Percentiles rank a stretch among this genome's conserved stretches.
Evolutionary conservation across 2,329 filamentous ascomycete species (phyloP).

Genomic region (Fusarium sp.): DNA sequence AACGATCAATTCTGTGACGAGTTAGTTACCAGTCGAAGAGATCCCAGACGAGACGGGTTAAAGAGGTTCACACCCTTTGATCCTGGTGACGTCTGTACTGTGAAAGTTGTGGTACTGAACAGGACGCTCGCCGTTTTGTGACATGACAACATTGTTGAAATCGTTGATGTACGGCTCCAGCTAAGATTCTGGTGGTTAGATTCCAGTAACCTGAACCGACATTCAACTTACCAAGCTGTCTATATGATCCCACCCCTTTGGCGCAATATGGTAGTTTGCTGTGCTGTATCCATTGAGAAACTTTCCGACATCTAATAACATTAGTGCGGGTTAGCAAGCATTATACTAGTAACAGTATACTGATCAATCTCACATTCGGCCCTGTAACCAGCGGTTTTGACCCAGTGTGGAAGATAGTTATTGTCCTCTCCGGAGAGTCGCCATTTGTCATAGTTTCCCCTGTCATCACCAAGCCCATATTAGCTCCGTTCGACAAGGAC

Average conservation of each 20-base stretch:
- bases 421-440: slow-evolving; percentile 14
- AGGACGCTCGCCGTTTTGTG: slow-evolving; percentile 16
- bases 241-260: slow-evolving; percentile 30
- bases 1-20: neutral
- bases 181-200: neutral
- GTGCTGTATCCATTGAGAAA: slow-evolving; percentile 32
- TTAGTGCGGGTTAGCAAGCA: neutral
- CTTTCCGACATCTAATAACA: slow-evolving; percentile 26
- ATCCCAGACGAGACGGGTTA: neutral
- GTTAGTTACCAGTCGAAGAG: neutral
- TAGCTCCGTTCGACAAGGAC: neutral
- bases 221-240: slow-evolving; percentile 17
- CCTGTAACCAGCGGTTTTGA: slow-evolving; percentile 34
- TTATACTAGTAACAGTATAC: too few species aligned
- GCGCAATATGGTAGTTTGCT: slow-evolving; percentile 17
- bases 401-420: slow-evolving; percentile 34
- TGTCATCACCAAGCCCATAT: neutral
- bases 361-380: slow-evolving; percentile 12
- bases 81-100: slow-evolving; percentile 20
- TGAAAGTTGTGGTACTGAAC: slow-evolving; percentile 18
- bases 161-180: slow-evolving; percentile 14
- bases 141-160: slow-evolving; percentile 19
- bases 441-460: slow-evolving; percentile 26
- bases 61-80: slow-evolving; percentile 17
- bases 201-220: too few species aligned